A percentile compares a stretch with the other conserved stretches of the same genome.
Conservation (phyloP, 1,139 yeast genomes). For the Debaryomycetaceae sp. region DNA sequence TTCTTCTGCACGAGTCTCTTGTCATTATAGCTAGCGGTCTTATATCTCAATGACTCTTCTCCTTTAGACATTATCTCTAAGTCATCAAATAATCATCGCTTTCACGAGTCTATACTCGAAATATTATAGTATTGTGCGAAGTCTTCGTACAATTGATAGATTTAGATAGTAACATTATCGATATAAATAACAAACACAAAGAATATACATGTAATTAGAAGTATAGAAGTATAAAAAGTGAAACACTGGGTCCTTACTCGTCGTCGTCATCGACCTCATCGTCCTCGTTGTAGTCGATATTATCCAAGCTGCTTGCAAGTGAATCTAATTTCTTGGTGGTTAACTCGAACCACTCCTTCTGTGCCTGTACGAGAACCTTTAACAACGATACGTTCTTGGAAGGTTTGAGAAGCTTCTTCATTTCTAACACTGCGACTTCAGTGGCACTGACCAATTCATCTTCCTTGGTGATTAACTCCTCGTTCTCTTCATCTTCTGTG, state of each 20-base stretch:
- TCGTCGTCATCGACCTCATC: slow-evolving; percentile 7
- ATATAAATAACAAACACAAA: no score
- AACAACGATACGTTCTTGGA: slow-evolving; percentile 59
- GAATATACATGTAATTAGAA: neutral
- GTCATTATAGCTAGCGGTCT: slow-evolving; percentile 21
- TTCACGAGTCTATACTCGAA: no score
- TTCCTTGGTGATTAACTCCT: slow-evolving; percentile 61
- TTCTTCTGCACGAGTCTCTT: slow-evolving; percentile 39
- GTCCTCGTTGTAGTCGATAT: slow-evolving; percentile 29
- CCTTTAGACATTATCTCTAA: neutral
- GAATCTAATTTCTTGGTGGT: slow-evolving; percentile 33
- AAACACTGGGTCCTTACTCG: neutral
- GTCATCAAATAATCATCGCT: neutral
- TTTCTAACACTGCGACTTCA: slow-evolving; percentile 68
- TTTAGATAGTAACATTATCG: no score
- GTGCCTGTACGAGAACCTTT: slow-evolving; percentile 62
- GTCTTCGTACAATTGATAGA: no score
- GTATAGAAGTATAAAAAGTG: neutral
- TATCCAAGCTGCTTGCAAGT: slow-evolving; percentile 29
- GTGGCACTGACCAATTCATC: slow-evolving; percentile 79
- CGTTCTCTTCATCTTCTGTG: slow-evolving; percentile 36
- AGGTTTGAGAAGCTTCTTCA: slow-evolving; percentile 70
- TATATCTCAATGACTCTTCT: slow-evolving; percentile 1
- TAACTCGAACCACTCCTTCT: slow-evolving; percentile 61
- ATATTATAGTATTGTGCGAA: no score